These are phyloP conservation scores for Amauroascus verrucosus DNA, from an alignment of 2,329 filamentous ascomycete species.

Conservation along the genomic window DNA sequence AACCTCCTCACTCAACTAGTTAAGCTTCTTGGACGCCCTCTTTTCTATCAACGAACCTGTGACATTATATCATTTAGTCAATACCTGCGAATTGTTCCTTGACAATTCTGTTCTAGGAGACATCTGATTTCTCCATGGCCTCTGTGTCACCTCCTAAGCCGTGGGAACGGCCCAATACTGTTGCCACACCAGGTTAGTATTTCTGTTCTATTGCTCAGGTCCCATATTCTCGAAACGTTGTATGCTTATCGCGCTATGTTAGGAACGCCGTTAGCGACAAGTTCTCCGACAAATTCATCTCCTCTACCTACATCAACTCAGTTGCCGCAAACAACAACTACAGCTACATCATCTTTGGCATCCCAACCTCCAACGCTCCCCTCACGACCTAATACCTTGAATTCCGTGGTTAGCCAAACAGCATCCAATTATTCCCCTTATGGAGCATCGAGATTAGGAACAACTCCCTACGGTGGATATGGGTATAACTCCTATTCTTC, in stretches of 20 bases:
- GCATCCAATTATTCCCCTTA: conserved; percentile 68
- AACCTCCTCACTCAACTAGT: too few relatives aligned
- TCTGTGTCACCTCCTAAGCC: conserved; percentile 83
- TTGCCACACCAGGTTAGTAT: conserved; percentile 41
- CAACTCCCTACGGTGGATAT: conserved; percentile 41
- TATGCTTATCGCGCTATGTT: neutral
- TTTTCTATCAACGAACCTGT: too few relatives aligned
- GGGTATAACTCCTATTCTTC: conserved; percentile 46
- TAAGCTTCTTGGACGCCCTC: too few relatives aligned
- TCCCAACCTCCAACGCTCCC: conserved; percentile 59
- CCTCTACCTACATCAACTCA: neutral
- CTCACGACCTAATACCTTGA: conserved; percentile 67
- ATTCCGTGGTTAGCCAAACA: conserved; percentile 73
- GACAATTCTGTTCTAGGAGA: neutral
- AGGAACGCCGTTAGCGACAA: conserved; percentile 1
- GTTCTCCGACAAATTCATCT: neutral
- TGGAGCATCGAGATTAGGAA: conserved; percentile 46
- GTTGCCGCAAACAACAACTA: neutral
- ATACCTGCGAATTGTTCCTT: too few relatives aligned
- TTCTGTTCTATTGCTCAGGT: neutral
- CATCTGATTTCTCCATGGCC: conserved; percentile 37
- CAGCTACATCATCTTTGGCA: conserved; percentile 32
- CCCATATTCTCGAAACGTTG: neutral
- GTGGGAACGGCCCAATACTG: conserved; percentile 69
- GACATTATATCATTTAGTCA: too few relatives aligned